phyloP scores from a whole-genome alignment of 1,139 yeast genomes.

The Yamadazyma dendronema region DNA sequence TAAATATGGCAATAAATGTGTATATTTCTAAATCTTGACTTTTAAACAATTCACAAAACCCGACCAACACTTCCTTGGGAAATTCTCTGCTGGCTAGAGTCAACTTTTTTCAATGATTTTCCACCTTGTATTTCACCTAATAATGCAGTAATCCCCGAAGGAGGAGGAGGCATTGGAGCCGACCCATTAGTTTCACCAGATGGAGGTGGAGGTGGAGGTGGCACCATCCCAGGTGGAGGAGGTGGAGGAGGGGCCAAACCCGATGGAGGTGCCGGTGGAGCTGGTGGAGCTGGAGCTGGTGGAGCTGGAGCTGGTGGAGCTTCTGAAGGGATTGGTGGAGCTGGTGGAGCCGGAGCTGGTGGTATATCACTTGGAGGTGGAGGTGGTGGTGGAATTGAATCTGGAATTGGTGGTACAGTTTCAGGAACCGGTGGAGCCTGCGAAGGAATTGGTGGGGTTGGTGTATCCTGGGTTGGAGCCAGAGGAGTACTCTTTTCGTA shows the following conservation, averaged over 20 bases:
- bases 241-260: constrained; percentile 27
- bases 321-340: constrained; percentile 17
- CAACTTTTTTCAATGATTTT: constrained; percentile 46
- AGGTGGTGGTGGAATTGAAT: constrained; percentile 11
- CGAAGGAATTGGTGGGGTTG: constrained; percentile 4
- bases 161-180: constrained; percentile 21
- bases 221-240: constrained; percentile 10
- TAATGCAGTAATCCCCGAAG: constrained; percentile 42
- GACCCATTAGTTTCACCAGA: constrained; percentile 21
- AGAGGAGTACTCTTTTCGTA: background rate
- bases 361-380: constrained; percentile 10
- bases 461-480: constrained; percentile 10
- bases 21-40: no score
- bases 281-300: constrained; percentile 18
- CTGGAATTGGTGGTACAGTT: constrained; percentile 2
- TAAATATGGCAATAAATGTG: constrained; percentile 5
- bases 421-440: constrained; percentile 3
- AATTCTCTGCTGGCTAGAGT: constrained; percentile 43
- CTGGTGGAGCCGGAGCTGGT: constrained; percentile 17
- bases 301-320: constrained; percentile 19
- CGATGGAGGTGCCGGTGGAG: constrained; percentile 19
- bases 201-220: constrained; percentile 29
- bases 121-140: constrained; percentile 61
- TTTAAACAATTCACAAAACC: constrained; percentile 35
- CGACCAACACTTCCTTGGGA: constrained; percentile 49